Evolutionary conservation across 1,284 basidiomycete species (phyloP).

Genomic region (Ustilago sp.): DNA sequence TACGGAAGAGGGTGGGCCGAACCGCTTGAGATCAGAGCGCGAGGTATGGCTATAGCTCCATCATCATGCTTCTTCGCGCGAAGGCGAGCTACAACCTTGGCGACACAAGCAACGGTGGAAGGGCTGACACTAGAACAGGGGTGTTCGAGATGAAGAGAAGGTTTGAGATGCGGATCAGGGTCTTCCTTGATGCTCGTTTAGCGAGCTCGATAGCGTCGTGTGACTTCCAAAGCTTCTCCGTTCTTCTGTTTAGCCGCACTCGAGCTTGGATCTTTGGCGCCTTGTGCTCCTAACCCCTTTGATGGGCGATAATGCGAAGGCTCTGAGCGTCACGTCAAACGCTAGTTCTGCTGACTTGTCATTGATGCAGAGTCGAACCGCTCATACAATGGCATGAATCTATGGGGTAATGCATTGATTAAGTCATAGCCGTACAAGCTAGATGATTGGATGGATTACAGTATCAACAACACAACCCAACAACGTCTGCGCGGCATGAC

Average conservation of each 20-base stretch:
- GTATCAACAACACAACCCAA: not conserved
- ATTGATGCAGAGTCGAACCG: not conserved
- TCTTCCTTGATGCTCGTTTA: conserved; percentile 25
- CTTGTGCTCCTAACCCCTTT: not conserved
- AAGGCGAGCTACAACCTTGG: not conserved
- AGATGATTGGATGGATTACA: conserved; percentile 15
- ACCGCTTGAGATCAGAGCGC: not conserved
- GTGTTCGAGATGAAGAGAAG: not conserved
- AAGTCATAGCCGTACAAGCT: not conserved
- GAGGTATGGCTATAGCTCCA: not conserved
- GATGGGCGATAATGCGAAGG: not conserved
- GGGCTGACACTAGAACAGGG: not conserved
- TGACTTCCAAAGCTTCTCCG: not conserved
- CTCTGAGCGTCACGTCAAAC: not conserved
- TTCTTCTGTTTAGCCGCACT: not conserved
- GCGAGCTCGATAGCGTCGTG: conserved; percentile 3
- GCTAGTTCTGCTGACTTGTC: not conserved
- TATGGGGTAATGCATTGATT: not conserved
- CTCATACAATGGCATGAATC: not conserved
- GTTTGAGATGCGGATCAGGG: conserved; percentile 30
- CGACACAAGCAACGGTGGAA: not conserved
- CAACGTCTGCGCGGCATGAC: not conserved
- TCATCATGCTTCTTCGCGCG: not conserved
- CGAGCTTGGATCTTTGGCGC: not conserved
- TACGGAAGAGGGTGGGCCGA: conserved; percentile 5